A percentile compares a stretch with the other conserved stretches of the same genome.
These are phyloP conservation scores for Xylariaceae sp. DNA, from an alignment of 2,329 filamentous ascomycete species.

Conservation along the genomic window DNA sequence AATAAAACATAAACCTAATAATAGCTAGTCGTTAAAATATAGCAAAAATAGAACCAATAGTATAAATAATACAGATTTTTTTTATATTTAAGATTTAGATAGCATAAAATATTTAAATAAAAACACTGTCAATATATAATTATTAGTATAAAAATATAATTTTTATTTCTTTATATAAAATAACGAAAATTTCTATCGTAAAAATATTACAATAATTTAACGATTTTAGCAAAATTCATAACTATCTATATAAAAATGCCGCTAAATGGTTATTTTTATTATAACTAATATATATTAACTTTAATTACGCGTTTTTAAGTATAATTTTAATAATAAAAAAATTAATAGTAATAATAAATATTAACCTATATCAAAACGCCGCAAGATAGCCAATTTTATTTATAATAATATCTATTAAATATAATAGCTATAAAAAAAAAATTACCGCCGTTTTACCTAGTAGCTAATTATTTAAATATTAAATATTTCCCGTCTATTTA, in stretches of 20 bases:
- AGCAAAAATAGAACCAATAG: background rate
- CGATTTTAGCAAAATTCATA: background rate
- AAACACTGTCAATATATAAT: no score
- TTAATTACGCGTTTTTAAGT: background rate
- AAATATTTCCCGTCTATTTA: no score
- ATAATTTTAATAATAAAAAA: background rate
- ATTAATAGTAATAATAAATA: background rate
- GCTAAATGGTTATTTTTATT: background rate
- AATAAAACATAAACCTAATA: background rate
- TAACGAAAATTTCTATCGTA: background rate
- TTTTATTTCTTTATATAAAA: background rate
- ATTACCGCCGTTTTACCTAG: background rate
- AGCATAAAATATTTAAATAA: background rate
- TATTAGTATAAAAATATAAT: background rate
- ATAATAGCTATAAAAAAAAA: background rate
- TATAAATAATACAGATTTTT: background rate
- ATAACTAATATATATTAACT: background rate
- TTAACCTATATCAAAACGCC: background rate
- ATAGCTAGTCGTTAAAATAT: background rate
- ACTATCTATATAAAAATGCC: background rate
- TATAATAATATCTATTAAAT: background rate
- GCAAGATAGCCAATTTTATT: background rate
- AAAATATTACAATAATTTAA: background rate
- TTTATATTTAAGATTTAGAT: background rate
- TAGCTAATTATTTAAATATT: background rate